phyloP scores from a whole-genome alignment of 2,329 filamentous ascomycete species.

The Sarocladium brachiariae region DNA sequence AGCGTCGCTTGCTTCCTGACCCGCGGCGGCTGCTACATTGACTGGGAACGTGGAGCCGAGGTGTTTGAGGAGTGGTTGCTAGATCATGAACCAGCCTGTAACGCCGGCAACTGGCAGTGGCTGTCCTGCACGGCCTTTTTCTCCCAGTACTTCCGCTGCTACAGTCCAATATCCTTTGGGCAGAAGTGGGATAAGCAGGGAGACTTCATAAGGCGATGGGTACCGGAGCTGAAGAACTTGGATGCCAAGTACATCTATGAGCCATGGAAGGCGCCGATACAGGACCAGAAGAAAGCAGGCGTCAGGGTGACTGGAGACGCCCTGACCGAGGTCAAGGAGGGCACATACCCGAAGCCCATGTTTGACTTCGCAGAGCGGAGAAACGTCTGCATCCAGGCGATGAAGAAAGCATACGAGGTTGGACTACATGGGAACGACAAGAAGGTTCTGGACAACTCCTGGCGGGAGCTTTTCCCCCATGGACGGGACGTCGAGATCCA shows the following conservation, averaged over 20 bases:
- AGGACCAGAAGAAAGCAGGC: slow-evolving; percentile 62
- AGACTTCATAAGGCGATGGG: slow-evolving; percentile 54
- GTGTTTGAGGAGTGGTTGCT: slow-evolving; percentile 72
- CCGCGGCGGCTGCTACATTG: slow-evolving; percentile 68
- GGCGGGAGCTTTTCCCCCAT: slow-evolving; percentile 38
- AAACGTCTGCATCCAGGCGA: slow-evolving; percentile 54
- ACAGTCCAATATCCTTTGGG: slow-evolving; percentile 63
- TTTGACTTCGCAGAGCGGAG: slow-evolving; percentile 64
- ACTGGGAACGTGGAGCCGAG: slow-evolving; percentile 72
- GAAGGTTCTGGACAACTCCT: slow-evolving; percentile 54
- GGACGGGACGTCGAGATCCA: slow-evolving; percentile 4
- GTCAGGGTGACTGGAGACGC: slow-evolving; percentile 54
- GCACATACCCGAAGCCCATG: slow-evolving; percentile 66
- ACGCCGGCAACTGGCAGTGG: slow-evolving; percentile 75
- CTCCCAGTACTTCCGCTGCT: slow-evolving; percentile 63
- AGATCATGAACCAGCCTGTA: slow-evolving; percentile 69
- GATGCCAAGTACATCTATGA: slow-evolving; percentile 70
- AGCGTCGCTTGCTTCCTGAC: slow-evolving; percentile 78
- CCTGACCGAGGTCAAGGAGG: slow-evolving; percentile 28
- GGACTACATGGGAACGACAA: slow-evolving; percentile 58
- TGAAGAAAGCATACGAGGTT: slow-evolving; percentile 64
- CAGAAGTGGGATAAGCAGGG: slow-evolving; percentile 71
- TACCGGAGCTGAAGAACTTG: slow-evolving; percentile 57
- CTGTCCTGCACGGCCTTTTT: slow-evolving; percentile 70
- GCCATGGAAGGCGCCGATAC: slow-evolving; percentile 65